Conservation (phyloP, 805 yeast genomes). For the Vanderwaltozyma polyspora region DNA sequence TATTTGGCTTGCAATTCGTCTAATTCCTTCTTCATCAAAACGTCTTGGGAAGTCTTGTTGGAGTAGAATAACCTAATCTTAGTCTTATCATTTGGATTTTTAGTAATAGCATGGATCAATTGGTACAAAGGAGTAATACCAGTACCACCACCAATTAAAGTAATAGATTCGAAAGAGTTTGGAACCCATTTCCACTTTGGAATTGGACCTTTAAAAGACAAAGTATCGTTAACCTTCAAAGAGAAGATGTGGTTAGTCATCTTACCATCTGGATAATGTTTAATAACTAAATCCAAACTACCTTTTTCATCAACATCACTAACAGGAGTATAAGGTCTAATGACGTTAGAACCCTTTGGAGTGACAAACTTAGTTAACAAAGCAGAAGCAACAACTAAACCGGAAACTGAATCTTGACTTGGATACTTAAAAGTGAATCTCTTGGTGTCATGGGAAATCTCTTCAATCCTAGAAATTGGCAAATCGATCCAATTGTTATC, state of each 20-base stretch:
- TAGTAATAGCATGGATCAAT: constrained; percentile 61
- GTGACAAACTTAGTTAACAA: constrained; percentile 73
- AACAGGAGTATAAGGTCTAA: constrained; percentile 86
- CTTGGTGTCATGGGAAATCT: constrained; percentile 53
- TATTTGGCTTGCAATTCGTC: constrained; percentile 43
- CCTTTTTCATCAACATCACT: constrained; percentile 64
- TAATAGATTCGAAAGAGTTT: constrained; percentile 69
- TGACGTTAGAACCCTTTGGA: constrained; percentile 73
- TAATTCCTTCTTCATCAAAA: constrained; percentile 66
- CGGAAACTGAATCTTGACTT: constrained; percentile 53
- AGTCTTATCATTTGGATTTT: constrained; percentile 71
- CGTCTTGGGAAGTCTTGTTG: constrained; percentile 63
- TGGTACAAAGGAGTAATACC: constrained; percentile 96
- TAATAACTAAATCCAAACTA: constrained; percentile 65
- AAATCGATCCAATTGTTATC: constrained; percentile 65
- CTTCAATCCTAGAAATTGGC: constrained; percentile 33
- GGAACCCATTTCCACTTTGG: constrained; percentile 84
- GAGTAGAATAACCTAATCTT: constrained; percentile 78
- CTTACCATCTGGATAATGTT: constrained; percentile 77
- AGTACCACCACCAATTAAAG: constrained; percentile 89
- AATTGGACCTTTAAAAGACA: constrained; percentile 90
- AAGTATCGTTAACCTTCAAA: constrained; percentile 67
- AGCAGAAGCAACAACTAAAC: constrained; percentile 70
- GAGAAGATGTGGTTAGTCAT: constrained; percentile 62
- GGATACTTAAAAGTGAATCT: constrained; percentile 63